Evolutionary conservation across 805 yeast genomes (phyloP), one percentile per base, ranked within the genome.

Genomic region (Yarrowia yakushimensis): DNA sequence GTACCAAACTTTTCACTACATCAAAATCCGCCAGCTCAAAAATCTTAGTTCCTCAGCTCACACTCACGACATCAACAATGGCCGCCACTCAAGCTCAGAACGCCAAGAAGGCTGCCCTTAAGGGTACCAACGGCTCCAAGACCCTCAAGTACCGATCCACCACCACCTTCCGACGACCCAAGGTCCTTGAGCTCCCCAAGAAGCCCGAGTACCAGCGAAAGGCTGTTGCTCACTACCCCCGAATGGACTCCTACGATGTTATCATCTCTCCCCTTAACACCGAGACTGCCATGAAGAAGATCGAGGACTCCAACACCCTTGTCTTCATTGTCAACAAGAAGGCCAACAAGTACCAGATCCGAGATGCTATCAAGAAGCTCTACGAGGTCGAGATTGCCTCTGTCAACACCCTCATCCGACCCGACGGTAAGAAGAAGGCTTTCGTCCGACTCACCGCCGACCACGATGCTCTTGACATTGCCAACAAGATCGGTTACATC

Each of bases 371-470:
- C 76, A 93, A 94, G 87, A 96, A 91, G 82, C 86, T 94, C 78
- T 94, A 93, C 86, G 92, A 89, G 77, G 98, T 93, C 76, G 98
- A 94, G 72, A 94, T 88, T 73, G 82, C 81, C 76, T 84, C 89
- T 81, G 91, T 94, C 78, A 92, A 94, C 93, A 94, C 99, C 73
- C 85, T 94, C 80, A 82, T 94, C 77, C 90, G 96, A 84, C 97
- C 99, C 79, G 92, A 94, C 82, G 99, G 99, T 81, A 88, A 97
- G 84, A 94, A 94, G 90, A 94, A 94, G 87, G 99, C 99, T 78
- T 94, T 88, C 86, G 93, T 94, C 79, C 90, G 96, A 85, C 88
- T 94, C 80, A 90, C 98, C 77, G 93, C 97, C 79, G 99, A 94
- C 82, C 88, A 86, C 85, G 99, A 94, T 83, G 98, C 98, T 81